Evolutionary conservation across 2,329 filamentous ascomycete genomes (phyloP), one percentile per base, ranked within the genome.

Genomic region (Colletotrichum theobromicola): DNA sequence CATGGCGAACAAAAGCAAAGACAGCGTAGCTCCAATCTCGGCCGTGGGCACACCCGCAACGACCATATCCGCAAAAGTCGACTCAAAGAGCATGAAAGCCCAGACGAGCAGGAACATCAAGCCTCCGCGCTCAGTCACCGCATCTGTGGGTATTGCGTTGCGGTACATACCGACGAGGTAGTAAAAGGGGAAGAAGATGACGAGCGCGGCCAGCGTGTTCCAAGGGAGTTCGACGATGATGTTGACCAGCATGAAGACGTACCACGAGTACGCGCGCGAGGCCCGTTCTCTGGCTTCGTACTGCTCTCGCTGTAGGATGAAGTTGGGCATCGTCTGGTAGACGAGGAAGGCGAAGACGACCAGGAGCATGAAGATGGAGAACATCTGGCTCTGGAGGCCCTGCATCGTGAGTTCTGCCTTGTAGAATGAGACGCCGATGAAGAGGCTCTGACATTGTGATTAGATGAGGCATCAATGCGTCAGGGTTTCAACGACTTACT

Each of bases 141-240:
- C 72, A 7, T 75, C 72, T 0, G 67, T 74, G 7, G 70, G 71
- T 2, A 50, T 37, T 1, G 90, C 89, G 76, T 92, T 92, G 64
- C 83, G 81, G 80, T 91, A 88, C 57, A 92, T 85, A 4, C 90
- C 90, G 66, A 93, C 89, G 4, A 91, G 90, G 80, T 93, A 94
- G 84, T 94, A 93, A 85, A 90, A 93, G 77, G 86, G 88, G 76
- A 91, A 85, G 84, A 88, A 94, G 77, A 92, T 88, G 67, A 93
- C 80, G n/a, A 92, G 82, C 9, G 88, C 88, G 79, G 90, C 87
- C 46, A 93, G 80, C 0, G 90, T 88, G 78, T 93, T 91, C 88
- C 91, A 94, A 0, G 92, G 92, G 0, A 94, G 83, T 81, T 95
- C 93, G 72, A 93, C 91, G 15, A 92, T 77, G 70, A 94, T 90